Evolutionary conservation across 1,139 yeast species (phyloP).

Genomic region (Hyphopichia buzzinii): DNA sequence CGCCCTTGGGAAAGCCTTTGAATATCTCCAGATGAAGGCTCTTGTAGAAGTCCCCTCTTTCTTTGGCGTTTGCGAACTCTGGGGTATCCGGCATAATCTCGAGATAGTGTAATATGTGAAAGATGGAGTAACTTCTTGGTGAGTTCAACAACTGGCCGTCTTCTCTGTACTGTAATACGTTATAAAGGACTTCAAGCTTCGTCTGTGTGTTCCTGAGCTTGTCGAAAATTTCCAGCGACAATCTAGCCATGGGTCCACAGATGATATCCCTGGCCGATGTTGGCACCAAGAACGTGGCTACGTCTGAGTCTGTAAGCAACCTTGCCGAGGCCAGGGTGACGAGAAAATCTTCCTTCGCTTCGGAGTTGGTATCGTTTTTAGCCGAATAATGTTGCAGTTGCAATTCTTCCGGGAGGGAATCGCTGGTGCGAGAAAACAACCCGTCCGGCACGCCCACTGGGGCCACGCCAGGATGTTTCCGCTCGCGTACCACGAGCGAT

Average conservation of each 20-base stretch:
- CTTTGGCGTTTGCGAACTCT: no score
- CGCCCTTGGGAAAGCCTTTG: constrained; percentile 16
- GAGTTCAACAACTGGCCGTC: constrained; percentile 33
- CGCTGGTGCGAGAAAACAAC: constrained; percentile 23
- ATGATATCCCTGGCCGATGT: constrained; percentile 31
- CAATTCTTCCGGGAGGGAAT: constrained; percentile 23
- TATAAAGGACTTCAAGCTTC: constrained; percentile 54
- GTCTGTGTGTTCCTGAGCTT: constrained; percentile 28
- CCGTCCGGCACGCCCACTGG: constrained; percentile 43
- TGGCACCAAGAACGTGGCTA: constrained; percentile 40
- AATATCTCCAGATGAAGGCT: background rate
- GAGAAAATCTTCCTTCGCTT: constrained; percentile 24
- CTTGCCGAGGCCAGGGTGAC: constrained; percentile 40
- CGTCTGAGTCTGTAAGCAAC: constrained; percentile 33
- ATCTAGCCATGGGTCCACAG: constrained; percentile 23
- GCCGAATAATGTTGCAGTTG: constrained; percentile 7
- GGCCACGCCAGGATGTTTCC: constrained; percentile 30
- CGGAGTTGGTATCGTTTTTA: constrained; percentile 8
- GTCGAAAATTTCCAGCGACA: constrained; percentile 34
- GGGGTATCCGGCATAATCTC: constrained; percentile 6
- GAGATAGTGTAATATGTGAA: constrained; percentile 42
- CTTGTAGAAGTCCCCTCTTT: background rate
- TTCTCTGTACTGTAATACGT: constrained; percentile 48
- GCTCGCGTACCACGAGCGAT: constrained; percentile 30
- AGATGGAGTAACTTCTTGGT: constrained; percentile 51